Conservation (phyloP, 768 basidiomycete genomes). For the Epithele typhae region DNA sequence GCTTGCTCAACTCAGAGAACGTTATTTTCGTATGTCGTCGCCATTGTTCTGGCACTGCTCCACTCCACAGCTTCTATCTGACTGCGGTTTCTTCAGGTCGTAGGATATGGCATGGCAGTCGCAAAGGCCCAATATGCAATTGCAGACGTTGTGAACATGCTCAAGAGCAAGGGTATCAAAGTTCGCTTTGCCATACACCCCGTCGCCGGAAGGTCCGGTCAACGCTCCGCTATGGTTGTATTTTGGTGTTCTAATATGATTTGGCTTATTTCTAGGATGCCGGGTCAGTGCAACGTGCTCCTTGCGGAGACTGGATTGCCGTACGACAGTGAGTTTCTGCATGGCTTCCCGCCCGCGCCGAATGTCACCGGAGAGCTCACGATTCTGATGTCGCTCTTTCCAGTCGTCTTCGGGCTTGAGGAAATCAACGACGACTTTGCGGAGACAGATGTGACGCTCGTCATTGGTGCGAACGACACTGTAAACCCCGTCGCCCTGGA, state of each 20-base stretch:
- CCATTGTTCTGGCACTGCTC: background rate
- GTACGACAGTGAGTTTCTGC: conserved; percentile 63
- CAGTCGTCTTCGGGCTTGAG: conserved; percentile 90
- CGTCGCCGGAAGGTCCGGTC: conserved; percentile 56
- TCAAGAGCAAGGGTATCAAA: conserved; percentile 70
- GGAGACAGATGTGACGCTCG: conserved; percentile 85
- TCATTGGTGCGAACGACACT: conserved; percentile 90
- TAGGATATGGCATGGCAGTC: conserved; percentile 90
- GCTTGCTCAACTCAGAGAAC: conserved; percentile 72
- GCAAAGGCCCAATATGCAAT: conserved; percentile 82
- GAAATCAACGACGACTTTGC: conserved; percentile 91
- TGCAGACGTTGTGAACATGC: conserved; percentile 68
- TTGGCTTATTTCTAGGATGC: conserved; percentile 55
- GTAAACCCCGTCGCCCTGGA: conserved; percentile 90
- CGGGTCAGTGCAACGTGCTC: conserved; percentile 90
- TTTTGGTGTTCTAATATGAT: background rate
- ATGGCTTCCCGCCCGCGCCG: background rate
- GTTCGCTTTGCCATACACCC: conserved; percentile 88
- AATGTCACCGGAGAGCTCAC: background rate
- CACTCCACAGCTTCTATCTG: background rate
- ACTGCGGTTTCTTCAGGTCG: conserved; percentile 55
- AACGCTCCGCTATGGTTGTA: background rate
- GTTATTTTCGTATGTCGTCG: conserved; percentile 61
- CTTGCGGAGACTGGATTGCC: conserved; percentile 88
- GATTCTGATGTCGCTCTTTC: background rate